Base-by-base conservation (phyloP, 2,329 filamentous ascomycete genomes). In the Fusarium tjaetaba region DNA sequence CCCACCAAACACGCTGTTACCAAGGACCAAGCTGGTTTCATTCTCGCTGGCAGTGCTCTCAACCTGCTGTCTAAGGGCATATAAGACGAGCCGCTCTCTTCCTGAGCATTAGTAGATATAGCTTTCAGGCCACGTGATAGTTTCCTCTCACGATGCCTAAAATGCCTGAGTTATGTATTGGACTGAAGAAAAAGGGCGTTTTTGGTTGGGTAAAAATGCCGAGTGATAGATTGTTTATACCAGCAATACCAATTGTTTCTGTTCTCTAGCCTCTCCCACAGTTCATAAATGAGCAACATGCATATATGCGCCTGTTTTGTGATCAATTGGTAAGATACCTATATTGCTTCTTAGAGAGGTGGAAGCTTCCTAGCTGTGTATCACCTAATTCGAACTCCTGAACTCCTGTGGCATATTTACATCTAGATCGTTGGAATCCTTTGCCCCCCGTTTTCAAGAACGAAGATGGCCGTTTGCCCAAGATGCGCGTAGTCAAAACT, bases 31-130 rank as follows among this genome's bases (percentile, higher is more conserved):
- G 94, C 94, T 70, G 91, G 89, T 2, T 99, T 98, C 80, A 94
- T 99, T 73, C 86, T 99, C 57, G 96, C 96, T 1, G 96, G 96
- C 7, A 97, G 94, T 82, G 96, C 96, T 46, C 83, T 99, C 84
- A 99, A 99, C 84, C 81, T 98, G 82, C 84, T 99, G 78, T 93
- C 95, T 51, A 92, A 92, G 87, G 78, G 82, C 5, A 53, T 79
- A 16, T 83, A 74, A 70, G n/a, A 20, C 45, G 38, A 58, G 57
- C 22, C 39, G 28, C 15, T 26, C 56, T 28, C 32, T 49, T 59
- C 49, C 11, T 24, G 26, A 51, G 24, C 20, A 36, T 59, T 22
- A 38, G 24, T 55, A 30, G 24, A 51, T 59, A 20, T 26, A 11
- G 11, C 32, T 24, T 58, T 32, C 18, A 20, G 32, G 42, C 45